Evolutionary conservation across 2,329 filamentous ascomycete species (phyloP).

Genomic region (Rutstroemia sp.): DNA sequence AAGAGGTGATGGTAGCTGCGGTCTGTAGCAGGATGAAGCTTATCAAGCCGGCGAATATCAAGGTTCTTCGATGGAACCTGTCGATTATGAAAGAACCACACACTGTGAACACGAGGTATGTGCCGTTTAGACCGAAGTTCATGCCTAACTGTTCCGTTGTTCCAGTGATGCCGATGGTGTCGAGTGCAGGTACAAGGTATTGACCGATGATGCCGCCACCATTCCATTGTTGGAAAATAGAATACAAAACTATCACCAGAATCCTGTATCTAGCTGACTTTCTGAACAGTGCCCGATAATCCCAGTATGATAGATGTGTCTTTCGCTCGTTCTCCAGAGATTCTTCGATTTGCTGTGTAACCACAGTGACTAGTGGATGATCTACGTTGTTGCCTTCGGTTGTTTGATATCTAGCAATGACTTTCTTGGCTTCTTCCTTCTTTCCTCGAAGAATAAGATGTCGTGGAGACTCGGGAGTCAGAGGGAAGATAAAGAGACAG

Average conservation of each 20-base stretch:
- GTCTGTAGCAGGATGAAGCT: conserved; percentile 39
- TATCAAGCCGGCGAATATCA: conserved; percentile 37
- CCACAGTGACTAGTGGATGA: conserved; percentile 17
- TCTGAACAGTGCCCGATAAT: conserved; percentile 40
- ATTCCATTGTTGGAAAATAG: conserved; percentile 20
- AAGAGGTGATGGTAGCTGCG: conserved; percentile 39
- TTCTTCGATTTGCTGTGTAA: conserved; percentile 28
- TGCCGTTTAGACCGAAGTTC: conserved; percentile 17
- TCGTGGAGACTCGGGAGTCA: conserved; percentile 29
- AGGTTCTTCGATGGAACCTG: conserved; percentile 29
- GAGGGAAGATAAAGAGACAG: conserved; percentile 24
- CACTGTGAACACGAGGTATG: conserved; percentile 18
- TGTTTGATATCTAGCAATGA: conserved; percentile 40
- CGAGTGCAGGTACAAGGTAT: conserved; percentile 20
- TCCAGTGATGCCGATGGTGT: conserved; percentile 16
- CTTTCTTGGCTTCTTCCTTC: conserved; percentile 29
- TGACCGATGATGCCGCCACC: conserved; percentile 24
- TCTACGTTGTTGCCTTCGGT: conserved; percentile 30
- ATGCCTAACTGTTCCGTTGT: conserved; percentile 16
- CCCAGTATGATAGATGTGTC: conserved; percentile 33
- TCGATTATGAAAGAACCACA: conserved; percentile 17
- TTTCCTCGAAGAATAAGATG: conserved; percentile 31
- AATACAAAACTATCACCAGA: conserved; percentile 38
- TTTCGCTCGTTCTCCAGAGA: conserved; percentile 17
- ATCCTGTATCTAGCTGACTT: conserved; percentile 37